phyloP scores from a whole-genome alignment of 2,329 filamentous ascomycete genomes.

The Aureobasidium pullulans region DNA sequence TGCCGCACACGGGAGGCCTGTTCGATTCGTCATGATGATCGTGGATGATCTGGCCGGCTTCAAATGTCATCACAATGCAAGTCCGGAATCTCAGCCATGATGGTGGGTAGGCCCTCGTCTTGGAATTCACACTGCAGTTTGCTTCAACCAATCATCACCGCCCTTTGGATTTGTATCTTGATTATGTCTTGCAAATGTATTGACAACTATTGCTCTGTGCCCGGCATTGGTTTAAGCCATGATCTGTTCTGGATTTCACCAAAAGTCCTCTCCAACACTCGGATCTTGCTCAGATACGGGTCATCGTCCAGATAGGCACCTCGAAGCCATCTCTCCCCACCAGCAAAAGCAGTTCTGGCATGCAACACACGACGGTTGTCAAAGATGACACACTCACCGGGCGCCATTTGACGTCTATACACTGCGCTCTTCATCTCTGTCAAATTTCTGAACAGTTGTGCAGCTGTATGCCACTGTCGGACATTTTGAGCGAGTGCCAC shows the following conservation, averaged over 20 bases:
- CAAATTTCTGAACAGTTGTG: conserved; percentile 48
- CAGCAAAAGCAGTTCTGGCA: conserved; percentile 69
- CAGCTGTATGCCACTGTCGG: conserved; percentile 42
- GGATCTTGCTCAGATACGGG: conserved; percentile 42
- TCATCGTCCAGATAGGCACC: conserved; percentile 75
- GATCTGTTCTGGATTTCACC: background rate
- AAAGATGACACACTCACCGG: conserved; percentile 89
- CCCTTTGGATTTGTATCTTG: too few species aligned
- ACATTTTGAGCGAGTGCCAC: conserved; percentile 14
- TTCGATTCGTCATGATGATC: too few species aligned
- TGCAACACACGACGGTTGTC: conserved; percentile 82
- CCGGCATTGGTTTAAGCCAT: background rate
- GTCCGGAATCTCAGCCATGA: too few species aligned
- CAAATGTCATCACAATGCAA: too few species aligned
- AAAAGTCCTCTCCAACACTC: conserved; percentile 1
- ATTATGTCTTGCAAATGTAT: too few species aligned
- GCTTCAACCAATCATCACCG: too few species aligned
- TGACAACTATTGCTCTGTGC: background rate
- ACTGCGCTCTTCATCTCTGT: conserved; percentile 54
- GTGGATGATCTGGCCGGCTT: too few species aligned
- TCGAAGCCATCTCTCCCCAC: conserved; percentile 66
- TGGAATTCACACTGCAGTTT: too few species aligned
- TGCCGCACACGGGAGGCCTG: too few species aligned
- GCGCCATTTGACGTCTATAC: conserved; percentile 64
- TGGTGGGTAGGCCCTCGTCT: too few species aligned